phyloP scores from a whole-genome alignment of 495 filamentous ascomycete species.

The Daldinia childiae region DNA sequence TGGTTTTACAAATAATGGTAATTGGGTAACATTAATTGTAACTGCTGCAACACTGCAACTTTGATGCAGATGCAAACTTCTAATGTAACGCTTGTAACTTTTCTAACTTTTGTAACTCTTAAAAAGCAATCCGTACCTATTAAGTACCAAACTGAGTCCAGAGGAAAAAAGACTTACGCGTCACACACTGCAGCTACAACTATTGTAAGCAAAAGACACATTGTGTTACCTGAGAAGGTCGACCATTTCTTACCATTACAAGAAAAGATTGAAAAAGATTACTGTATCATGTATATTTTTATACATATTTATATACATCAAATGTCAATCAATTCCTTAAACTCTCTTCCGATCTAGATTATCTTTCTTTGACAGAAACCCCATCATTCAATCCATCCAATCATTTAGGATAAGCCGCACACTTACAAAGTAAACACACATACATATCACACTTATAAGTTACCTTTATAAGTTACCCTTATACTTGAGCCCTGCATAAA shows the following conservation, averaged over 20 bases:
- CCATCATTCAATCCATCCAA: slow-evolving; percentile 14
- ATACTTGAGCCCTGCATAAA: slow-evolving; percentile 35
- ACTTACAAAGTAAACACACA: neutral
- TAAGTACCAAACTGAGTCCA: neutral
- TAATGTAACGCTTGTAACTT: neutral
- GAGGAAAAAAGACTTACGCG: slow-evolving; percentile 14
- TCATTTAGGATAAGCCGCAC: slow-evolving; percentile 19
- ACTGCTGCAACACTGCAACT: neutral
- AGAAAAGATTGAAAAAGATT: slow-evolving; percentile 31
- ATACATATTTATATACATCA: slow-evolving; percentile 2
- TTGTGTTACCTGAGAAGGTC: slow-evolving; percentile 8
- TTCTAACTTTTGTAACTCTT: neutral
- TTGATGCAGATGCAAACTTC: slow-evolving; percentile 4
- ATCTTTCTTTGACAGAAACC: slow-evolving; percentile 18
- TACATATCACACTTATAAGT: neutral
- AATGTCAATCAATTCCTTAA: slow-evolving; percentile 16
- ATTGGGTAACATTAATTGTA: slow-evolving; percentile 30
- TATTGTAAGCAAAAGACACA: neutral
- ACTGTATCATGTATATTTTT: slow-evolving; percentile 33
- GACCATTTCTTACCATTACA: neutral
- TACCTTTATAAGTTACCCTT: slow-evolving; percentile 7
- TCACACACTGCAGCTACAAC: slow-evolving; percentile 23
- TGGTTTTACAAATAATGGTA: slow-evolving; percentile 46
- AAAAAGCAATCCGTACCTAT: slow-evolving; percentile 12
- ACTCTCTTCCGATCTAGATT: slow-evolving; percentile 38